These are phyloP conservation scores for Phyllosticta citribraziliensis DNA, from an alignment of 2,329 filamentous ascomycete genomes.

Conservation along the genomic window DNA sequence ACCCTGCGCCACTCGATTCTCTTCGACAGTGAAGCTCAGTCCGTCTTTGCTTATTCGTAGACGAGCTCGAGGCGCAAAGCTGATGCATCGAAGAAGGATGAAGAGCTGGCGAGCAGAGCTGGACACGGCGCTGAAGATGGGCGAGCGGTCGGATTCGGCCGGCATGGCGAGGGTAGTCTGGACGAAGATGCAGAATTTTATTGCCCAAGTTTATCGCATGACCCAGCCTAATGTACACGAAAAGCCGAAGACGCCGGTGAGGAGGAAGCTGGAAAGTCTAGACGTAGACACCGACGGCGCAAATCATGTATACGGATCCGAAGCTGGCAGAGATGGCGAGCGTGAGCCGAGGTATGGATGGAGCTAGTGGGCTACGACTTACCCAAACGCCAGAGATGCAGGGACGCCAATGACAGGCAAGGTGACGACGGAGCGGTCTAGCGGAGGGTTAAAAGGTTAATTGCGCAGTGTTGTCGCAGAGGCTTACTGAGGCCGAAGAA, in stretches of 20 bases:
- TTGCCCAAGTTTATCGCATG: conserved; percentile 24
- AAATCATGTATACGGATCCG: conserved; percentile 97
- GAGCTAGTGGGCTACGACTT: conserved; percentile 13
- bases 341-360: background rate
- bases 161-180: background rate
- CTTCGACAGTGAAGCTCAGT: conserved; percentile 78
- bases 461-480: background rate
- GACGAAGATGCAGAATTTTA: background rate
- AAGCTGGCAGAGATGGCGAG: conserved; percentile 49
- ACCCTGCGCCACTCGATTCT: conserved; percentile 88
- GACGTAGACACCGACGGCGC: conserved; percentile 96
- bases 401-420: conserved; percentile 72
- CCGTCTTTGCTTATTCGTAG: conserved; percentile 79
- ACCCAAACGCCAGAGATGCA: conserved; percentile 85
- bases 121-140: conserved; percentile 63
- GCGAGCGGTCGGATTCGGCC: conserved; percentile 27
- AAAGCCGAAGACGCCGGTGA: conserved; percentile 18
- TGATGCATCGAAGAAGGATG: conserved; percentile 53
- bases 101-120: conserved; percentile 69
- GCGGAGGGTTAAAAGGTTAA: conserved; percentile 3
- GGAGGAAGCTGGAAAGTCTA: conserved; percentile 37
- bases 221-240: conserved; percentile 25
- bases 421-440: conserved; percentile 74
- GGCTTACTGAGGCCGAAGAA: conserved; percentile 73
- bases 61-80: conserved; percentile 49